phyloP scores from a whole-genome alignment of 306 rosid species.

The Ammopiptanthus mongolicus region DNA sequence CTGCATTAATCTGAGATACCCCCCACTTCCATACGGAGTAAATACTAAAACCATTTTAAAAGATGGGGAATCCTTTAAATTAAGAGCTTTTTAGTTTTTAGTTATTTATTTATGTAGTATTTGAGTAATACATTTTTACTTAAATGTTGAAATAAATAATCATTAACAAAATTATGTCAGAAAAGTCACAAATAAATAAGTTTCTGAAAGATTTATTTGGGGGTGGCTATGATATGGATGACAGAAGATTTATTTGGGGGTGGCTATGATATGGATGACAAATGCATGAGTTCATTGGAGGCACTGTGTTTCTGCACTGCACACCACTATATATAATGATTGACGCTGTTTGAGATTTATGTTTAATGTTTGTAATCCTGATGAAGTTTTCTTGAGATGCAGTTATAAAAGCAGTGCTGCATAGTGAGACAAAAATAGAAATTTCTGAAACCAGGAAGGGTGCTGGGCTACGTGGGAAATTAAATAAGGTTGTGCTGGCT shows the following conservation, averaged over 20 bases:
- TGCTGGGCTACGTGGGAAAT: conserved; percentile 63
- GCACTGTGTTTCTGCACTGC: background rate
- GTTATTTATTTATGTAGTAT: background rate
- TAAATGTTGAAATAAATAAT: background rate
- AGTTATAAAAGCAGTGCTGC: conserved; percentile 50
- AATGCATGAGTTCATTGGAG: background rate
- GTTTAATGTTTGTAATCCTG: conserved; percentile 10
- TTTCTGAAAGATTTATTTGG: background rate
- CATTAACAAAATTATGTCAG: background rate
- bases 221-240: background rate
- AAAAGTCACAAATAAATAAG: background rate
- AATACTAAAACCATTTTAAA: background rate
- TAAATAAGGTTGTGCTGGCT: conserved; percentile 92
- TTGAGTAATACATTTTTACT: background rate
- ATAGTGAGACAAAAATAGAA: conserved; percentile 31
- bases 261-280: background rate
- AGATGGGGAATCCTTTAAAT: background rate
- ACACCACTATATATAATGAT: background rate
- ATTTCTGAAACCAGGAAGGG: conserved; percentile 36
- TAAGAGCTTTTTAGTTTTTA: background rate
- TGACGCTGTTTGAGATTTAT: background rate
- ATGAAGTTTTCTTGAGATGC: conserved; percentile 21
- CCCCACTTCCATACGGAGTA: background rate
- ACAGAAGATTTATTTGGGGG: background rate
- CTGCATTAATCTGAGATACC: background rate